Evolutionary conservation across 305 asterid genomes (phyloP).

Genomic region (Fraxinus xanthoxyloides): DNA sequence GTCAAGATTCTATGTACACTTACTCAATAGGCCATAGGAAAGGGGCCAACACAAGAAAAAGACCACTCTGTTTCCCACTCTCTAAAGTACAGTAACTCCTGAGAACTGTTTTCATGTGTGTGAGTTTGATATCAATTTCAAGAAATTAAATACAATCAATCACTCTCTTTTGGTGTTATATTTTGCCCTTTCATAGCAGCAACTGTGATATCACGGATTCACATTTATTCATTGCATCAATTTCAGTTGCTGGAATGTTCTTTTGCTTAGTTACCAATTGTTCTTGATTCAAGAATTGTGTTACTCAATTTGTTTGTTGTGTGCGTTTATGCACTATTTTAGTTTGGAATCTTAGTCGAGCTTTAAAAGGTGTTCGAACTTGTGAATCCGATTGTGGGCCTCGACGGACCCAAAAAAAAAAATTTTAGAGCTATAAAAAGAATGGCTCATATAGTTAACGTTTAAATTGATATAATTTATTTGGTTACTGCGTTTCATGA

Average conservation of each 20-base stretch:
- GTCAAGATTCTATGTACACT: constrained; percentile 7
- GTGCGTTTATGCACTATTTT: background rate
- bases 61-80: constrained; percentile 20
- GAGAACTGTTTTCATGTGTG: constrained; percentile 5
- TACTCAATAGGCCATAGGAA: background rate
- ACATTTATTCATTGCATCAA: background rate
- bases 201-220: constrained; percentile 11
- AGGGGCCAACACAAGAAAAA: constrained; percentile 15
- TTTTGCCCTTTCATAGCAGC: constrained; percentile 25
- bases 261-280: background rate
- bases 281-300: background rate
- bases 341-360: background rate
- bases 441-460: background rate
- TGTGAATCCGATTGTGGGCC: no score
- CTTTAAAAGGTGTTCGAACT: no score
- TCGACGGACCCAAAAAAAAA: background rate
- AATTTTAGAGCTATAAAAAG: background rate
- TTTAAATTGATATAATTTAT: no score
- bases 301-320: no score
- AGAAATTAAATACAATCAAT: constrained; percentile 12
- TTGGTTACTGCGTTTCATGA: background rate
- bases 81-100: background rate
- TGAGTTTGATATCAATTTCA: constrained; percentile 17
- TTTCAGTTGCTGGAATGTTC: background rate
- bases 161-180: background rate